These are phyloP conservation scores for Leccinum incarnatum DNA, from an alignment of 768 basidiomycete genomes.

Conservation along the genomic window DNA sequence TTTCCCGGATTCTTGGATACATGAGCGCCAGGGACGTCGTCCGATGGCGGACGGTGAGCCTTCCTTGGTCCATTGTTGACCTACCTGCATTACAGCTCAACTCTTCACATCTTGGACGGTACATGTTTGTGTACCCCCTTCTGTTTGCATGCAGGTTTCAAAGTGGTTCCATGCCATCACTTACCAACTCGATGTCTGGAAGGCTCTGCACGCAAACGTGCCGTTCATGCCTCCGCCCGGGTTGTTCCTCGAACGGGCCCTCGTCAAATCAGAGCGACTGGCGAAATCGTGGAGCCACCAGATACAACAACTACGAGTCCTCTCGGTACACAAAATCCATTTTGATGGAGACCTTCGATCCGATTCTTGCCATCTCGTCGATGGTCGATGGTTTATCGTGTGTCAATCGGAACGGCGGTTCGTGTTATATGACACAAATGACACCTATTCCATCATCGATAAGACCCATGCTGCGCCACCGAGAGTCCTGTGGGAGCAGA, in stretches of 20 bases:
- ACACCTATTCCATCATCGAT: too few relatives aligned
- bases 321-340: neutral
- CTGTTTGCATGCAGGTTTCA: neutral
- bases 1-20: too few relatives aligned
- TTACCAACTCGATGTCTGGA: neutral
- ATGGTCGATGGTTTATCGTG: neutral
- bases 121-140: too few relatives aligned
- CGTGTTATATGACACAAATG: too few relatives aligned
- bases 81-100: too few relatives aligned
- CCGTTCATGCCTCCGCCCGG: neutral
- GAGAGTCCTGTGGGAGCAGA: neutral
- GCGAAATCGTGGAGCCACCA: neutral
- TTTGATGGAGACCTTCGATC: neutral
- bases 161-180: neutral
- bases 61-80: too few relatives aligned
- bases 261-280: neutral
- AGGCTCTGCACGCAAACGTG: neutral
- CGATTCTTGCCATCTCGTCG: neutral
- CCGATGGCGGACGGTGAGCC: too few relatives aligned
- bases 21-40: too few relatives aligned
- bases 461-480: too few relatives aligned
- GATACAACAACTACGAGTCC: neutral
- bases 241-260: neutral
- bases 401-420: neutral
- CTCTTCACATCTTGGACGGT: too few relatives aligned